These are phyloP conservation scores for Eurotiales sp. DNA, from an alignment of 2,329 filamentous ascomycete genomes.

Conservation along the genomic window DNA sequence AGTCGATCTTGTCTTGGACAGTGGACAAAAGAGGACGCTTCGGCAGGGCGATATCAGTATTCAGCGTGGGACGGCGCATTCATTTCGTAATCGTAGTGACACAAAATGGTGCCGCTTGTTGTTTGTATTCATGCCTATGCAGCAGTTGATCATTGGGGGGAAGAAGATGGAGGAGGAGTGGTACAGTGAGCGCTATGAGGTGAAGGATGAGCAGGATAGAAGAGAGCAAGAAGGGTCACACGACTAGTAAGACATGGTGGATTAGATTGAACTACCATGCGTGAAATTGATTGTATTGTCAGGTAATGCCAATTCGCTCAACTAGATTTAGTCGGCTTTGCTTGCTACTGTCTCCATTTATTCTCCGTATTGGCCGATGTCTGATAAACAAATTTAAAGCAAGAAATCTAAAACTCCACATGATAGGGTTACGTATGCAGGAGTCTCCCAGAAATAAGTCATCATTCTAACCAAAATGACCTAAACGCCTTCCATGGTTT, in stretches of 20 bases:
- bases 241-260: conserved; percentile 5
- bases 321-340: no score
- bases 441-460: no score
- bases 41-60: conserved; percentile 34
- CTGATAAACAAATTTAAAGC: no score
- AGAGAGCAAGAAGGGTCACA: conserved; percentile 11
- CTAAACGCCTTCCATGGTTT: no score
- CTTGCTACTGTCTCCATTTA: no score
- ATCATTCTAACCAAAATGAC: no score
- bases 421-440: no score
- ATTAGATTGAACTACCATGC: neutral
- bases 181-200: conserved; percentile 25
- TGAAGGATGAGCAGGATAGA: conserved; percentile 26
- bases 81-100: conserved; percentile 25
- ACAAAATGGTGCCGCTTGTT: conserved; percentile 28
- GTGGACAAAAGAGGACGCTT: conserved; percentile 29
- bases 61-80: conserved; percentile 31
- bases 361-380: no score
- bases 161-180: conserved; percentile 52
- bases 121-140: conserved; percentile 31
- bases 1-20: conserved; percentile 35
- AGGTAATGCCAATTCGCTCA: no score
- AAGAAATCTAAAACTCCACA: no score
- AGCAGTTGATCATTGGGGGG: conserved; percentile 37
- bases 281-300: no score